A percentile compares a stretch with the other conserved stretches of the same genome.
Conservation (phyloP, 352 stramenopile species). For the Blastocystis sp. region DNA sequence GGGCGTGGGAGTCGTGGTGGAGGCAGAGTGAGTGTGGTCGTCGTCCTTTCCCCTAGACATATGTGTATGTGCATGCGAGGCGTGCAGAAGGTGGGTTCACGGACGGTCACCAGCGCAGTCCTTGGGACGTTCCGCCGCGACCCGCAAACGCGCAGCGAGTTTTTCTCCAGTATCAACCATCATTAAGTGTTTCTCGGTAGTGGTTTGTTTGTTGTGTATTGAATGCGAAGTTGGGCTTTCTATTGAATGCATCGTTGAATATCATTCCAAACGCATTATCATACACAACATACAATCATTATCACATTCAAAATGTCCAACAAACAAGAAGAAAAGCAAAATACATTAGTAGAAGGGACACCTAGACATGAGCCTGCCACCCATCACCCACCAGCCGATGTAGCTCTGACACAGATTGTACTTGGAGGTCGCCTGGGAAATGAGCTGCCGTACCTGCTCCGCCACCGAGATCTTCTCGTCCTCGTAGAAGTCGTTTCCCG, state of each 20-base stretch:
- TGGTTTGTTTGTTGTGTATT: too few relatives aligned
- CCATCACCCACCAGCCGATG: slow-evolving; percentile 80
- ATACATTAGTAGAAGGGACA: slow-evolving; percentile 54
- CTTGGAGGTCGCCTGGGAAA: slow-evolving; percentile 88
- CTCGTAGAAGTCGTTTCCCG: slow-evolving; percentile 86
- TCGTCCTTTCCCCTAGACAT: slow-evolving; percentile 68
- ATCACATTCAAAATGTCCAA: too few relatives aligned
- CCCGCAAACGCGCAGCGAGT: slow-evolving; percentile 69
- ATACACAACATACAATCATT: too few relatives aligned
- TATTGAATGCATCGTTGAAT: too few relatives aligned
- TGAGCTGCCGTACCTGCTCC: slow-evolving; percentile 92
- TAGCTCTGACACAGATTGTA: slow-evolving; percentile 98
- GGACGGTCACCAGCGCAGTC: slow-evolving; percentile 88
- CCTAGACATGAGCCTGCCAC: slow-evolving; percentile 6
- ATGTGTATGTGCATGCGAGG: slow-evolving; percentile 99
- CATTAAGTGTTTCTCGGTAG: not conserved
- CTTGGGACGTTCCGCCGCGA: slow-evolving; percentile 78
- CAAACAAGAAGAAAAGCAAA: not conserved
- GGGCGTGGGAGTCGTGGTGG: slow-evolving; percentile 93
- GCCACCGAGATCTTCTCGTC: slow-evolving; percentile 66
- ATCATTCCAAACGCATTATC: too few relatives aligned
- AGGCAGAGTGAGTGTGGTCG: slow-evolving; percentile 65
- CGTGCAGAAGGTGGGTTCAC: slow-evolving; percentile 88
- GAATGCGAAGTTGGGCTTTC: too few relatives aligned
- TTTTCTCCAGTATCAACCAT: slow-evolving; percentile 65